Conservation (phyloP, 805 yeast genomes). For the Ogataea siamensis region DNA sequence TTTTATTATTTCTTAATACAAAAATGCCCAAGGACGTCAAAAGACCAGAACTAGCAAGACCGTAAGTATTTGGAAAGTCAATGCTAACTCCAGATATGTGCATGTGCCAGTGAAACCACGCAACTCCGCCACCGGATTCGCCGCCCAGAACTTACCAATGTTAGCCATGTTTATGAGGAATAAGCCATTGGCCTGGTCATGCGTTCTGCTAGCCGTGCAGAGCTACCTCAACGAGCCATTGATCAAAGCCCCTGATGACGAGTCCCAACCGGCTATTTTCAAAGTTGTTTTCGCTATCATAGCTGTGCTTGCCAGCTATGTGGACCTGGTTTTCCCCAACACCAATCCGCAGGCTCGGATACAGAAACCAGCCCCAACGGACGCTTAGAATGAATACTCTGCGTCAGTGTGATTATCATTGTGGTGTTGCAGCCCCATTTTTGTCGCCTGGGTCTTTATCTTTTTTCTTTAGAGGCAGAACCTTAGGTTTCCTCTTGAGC, state of each 20-base stretch:
- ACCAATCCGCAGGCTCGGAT: constrained; percentile 34
- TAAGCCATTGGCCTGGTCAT: constrained; percentile 54
- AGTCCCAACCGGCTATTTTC: constrained; percentile 45
- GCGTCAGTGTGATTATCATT: too few relatives aligned
- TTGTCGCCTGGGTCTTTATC: constrained; percentile 13
- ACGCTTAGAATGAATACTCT: too few relatives aligned
- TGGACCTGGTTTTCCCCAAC: constrained; percentile 50
- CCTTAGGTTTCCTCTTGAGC: constrained; percentile 55
- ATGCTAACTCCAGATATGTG: constrained; percentile 35
- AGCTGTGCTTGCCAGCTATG: constrained; percentile 47
- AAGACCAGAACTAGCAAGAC: constrained; percentile 30
- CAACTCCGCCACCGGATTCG: constrained; percentile 43
- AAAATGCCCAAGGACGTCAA: constrained; percentile 30
- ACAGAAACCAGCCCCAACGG: constrained; percentile 8
- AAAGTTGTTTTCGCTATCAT: constrained; percentile 46
- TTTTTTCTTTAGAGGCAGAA: constrained; percentile 30
- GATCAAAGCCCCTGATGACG: constrained; percentile 30
- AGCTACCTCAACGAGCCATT: constrained; percentile 41
- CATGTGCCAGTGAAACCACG: constrained; percentile 50
- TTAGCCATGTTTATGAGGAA: constrained; percentile 62
- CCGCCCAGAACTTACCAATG: constrained; percentile 56
- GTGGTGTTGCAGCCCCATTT: not conserved
- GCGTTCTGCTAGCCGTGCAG: constrained; percentile 52
- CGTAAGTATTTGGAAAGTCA: constrained; percentile 18
- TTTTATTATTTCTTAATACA: constrained; percentile 1